phyloP scores from a whole-genome alignment of 768 basidiomycete species.

The Lactifluus echinatus region DNA sequence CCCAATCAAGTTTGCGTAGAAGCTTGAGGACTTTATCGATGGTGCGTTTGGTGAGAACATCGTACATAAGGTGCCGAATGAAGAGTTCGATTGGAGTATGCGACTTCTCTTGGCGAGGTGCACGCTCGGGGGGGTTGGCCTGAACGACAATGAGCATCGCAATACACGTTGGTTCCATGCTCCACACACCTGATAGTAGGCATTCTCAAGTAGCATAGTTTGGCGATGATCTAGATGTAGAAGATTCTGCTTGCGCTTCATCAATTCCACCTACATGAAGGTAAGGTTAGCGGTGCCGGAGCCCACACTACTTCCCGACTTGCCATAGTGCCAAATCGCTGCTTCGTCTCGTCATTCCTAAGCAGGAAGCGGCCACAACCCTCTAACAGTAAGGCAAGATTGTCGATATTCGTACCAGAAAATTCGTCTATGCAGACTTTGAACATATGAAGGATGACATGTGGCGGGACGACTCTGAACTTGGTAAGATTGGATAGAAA shows the following conservation, averaged over 20 bases:
- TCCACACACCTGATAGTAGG: conserved; percentile 80
- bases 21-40: conserved; percentile 95
- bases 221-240: conserved; percentile 92
- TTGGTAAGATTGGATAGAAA: conserved; percentile 94
- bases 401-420: conserved; percentile 87
- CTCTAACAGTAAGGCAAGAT: conserved; percentile 83
- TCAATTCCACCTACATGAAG: conserved; percentile 66
- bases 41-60: conserved; percentile 86
- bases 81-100: conserved; percentile 86
- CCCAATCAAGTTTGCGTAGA: conserved; percentile 92
- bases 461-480: conserved; percentile 82
- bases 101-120: conserved; percentile 77
- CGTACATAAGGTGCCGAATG: conserved; percentile 89
- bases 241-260: conserved; percentile 90
- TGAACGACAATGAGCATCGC: conserved; percentile 28
- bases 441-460: conserved; percentile 90
- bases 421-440: conserved; percentile 98
- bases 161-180: neutral
- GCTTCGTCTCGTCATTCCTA: conserved; percentile 77
- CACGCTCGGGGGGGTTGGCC: conserved; percentile 96
- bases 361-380: conserved; percentile 90
- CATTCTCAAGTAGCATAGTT: conserved; percentile 86
- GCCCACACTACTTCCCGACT: conserved; percentile 9
- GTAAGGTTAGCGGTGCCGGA: neutral
- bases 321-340: conserved; percentile 86